phyloP scores from a whole-genome alignment of 2,329 filamentous ascomycete genomes.

The Arthrobotrys sinensis region DNA sequence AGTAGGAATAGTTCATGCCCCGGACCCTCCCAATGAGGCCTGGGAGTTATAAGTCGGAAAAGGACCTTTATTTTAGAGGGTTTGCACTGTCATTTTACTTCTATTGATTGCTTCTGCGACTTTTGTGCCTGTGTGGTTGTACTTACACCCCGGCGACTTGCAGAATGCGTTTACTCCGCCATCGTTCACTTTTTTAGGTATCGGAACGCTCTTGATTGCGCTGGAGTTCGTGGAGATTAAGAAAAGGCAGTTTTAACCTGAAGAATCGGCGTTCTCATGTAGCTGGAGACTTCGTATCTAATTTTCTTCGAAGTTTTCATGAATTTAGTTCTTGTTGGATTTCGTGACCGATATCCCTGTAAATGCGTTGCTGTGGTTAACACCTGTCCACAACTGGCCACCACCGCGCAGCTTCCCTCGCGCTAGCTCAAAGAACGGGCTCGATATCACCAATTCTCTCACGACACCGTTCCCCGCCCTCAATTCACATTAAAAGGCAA shows the following conservation, averaged over 20 bases:
- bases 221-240: conserved; percentile 31
- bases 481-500: conserved; percentile 24
- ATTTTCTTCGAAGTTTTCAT: too few species aligned
- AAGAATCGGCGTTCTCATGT: too few species aligned
- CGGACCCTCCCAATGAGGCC: conserved; percentile 21
- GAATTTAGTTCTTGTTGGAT: too few species aligned
- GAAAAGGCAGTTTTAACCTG: neutral
- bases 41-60: conserved; percentile 48
- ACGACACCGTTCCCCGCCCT: conserved; percentile 32
- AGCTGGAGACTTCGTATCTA: too few species aligned
- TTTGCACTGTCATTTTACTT: neutral
- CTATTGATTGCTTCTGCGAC: conserved; percentile 13
- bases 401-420: conserved; percentile 43
- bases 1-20: conserved; percentile 29
- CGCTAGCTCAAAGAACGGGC: conserved; percentile 26
- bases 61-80: conserved; percentile 22
- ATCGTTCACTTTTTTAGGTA: conserved; percentile 9
- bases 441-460: conserved; percentile 34
- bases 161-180: conserved; percentile 47
- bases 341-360: neutral
- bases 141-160: conserved; percentile 29
- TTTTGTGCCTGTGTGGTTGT: conserved; percentile 37
- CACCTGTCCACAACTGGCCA: conserved; percentile 58
- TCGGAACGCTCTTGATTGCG: conserved; percentile 4
- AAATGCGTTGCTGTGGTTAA: conserved; percentile 54